Conservation (phyloP, 257 asterid genomes). For the Solanum chiquidenum region DNA sequence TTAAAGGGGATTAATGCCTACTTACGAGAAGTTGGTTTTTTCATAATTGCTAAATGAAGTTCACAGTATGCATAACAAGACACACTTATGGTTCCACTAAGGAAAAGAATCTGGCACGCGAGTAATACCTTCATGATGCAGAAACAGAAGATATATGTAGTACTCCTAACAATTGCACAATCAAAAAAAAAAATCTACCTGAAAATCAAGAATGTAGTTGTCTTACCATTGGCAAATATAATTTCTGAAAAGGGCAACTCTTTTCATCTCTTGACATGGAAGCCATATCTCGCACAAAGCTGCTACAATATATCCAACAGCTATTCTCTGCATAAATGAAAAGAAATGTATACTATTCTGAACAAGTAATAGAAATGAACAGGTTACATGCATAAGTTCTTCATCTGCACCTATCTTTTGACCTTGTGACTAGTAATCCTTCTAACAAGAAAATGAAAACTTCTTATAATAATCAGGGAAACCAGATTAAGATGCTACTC, state of each 20-base stretch:
- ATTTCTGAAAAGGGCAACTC: constrained; percentile 19
- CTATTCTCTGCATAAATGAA: constrained; percentile 54
- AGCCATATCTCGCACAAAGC: constrained; percentile 87
- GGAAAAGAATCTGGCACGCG: not conserved
- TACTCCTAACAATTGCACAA: not conserved
- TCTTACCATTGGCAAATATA: constrained; percentile 68
- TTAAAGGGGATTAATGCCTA: not conserved
- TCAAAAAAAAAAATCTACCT: not conserved
- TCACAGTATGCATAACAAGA: not conserved
- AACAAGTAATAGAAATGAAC: not conserved
- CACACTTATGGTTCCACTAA: not conserved
- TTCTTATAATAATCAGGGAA: not conserved
- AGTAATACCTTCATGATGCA: not conserved
- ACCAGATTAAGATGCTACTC: not conserved
- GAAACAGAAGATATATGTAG: not conserved
- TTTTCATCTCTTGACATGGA: constrained; percentile 40
- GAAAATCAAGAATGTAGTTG: not conserved
- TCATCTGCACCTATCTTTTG: not conserved
- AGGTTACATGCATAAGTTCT: not conserved
- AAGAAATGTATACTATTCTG: not conserved
- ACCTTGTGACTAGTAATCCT: not conserved
- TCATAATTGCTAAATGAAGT: not conserved
- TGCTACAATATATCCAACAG: constrained; percentile 63
- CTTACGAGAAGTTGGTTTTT: not conserved
- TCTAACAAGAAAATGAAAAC: not conserved